Percentiles rank a stretch among this genome's conserved stretches.
These are phyloP conservation scores for Porcisia hertigi DNA, from an alignment of 208 protist species.

Conservation along the genomic window DNA sequence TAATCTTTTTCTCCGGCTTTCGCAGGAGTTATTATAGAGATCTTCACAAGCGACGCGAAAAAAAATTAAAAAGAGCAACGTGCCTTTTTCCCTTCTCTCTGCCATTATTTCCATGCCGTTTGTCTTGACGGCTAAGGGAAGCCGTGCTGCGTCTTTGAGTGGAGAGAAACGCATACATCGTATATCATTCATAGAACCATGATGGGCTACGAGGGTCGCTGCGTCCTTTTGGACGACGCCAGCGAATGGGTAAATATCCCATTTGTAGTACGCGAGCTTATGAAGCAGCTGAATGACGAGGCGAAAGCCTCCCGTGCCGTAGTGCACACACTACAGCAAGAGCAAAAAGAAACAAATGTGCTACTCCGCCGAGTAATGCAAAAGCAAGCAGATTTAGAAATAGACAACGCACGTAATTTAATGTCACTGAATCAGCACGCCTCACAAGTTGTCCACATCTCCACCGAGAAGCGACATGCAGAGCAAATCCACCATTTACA, in stretches of 20 bases:
- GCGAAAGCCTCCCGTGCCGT: conserved; percentile 27
- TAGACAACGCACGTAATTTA: conserved; percentile 42
- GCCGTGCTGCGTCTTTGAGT: neutral
- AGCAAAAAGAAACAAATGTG: conserved; percentile 50
- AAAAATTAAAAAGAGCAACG: neutral
- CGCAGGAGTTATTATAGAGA: neutral
- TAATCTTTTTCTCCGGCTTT: conserved; percentile 19
- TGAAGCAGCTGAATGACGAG: conserved; percentile 64
- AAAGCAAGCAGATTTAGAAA: conserved; percentile 60
- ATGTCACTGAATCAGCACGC: conserved; percentile 21
- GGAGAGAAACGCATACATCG: neutral
- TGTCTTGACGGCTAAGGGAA: neutral
- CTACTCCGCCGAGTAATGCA: conserved; percentile 49
- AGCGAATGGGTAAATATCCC: conserved; percentile 86
- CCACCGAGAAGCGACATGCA: conserved; percentile 16
- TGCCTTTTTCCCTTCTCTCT: neutral
- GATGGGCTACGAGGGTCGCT: conserved; percentile 29
- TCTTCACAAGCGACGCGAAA: neutral
- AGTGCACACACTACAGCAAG: conserved; percentile 36
- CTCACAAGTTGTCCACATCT: neutral
- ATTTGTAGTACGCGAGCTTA: conserved; percentile 50
- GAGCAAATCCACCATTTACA: conserved; percentile 29
- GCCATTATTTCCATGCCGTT: neutral
- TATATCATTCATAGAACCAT: conserved; percentile 20
- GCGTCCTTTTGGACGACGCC: conserved; percentile 46